phyloP scores from a whole-genome alignment of 805 yeast species.

The Saccharomycopsis guyanensis region DNA sequence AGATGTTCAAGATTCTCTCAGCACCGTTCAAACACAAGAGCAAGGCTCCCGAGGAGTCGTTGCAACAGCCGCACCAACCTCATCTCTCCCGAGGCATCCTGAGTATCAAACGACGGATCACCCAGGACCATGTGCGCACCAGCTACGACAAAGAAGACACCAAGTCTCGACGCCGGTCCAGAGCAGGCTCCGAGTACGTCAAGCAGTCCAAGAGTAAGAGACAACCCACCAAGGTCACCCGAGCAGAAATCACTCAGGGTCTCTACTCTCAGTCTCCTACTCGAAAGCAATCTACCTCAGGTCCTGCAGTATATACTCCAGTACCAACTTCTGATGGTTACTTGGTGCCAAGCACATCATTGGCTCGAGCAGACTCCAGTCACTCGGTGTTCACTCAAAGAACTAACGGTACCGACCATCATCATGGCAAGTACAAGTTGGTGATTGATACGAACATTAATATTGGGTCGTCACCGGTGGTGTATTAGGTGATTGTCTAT shows the following conservation, averaged over 20 bases:
- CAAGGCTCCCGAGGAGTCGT: not conserved
- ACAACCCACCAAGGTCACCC: not conserved
- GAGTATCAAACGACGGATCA: not conserved
- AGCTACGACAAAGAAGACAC: too few species aligned
- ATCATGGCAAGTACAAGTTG: not conserved
- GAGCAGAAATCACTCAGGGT: not conserved
- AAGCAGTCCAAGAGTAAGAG: too few species aligned
- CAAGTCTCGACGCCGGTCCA: too few species aligned
- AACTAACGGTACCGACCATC: not conserved
- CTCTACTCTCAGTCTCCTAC: not conserved
- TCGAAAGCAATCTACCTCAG: not conserved
- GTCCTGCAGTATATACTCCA: too few species aligned
- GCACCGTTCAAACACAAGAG: not conserved
- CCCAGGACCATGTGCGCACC: not conserved
- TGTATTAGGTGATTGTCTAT: not conserved
- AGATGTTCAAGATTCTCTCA: not conserved
- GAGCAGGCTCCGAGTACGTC: too few species aligned
- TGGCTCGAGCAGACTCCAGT: constrained; percentile 1
- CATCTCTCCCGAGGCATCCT: not conserved
- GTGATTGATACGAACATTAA: constrained; percentile 8
- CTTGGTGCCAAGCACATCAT: not conserved
- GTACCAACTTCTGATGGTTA: too few species aligned
- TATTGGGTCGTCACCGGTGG: constrained; percentile 1
- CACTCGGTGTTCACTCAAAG: constrained; percentile 1
- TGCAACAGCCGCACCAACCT: too few species aligned